These are phyloP conservation scores for Eremomyces bilateralis DNA, from an alignment of 495 filamentous ascomycete species.

Conservation along the genomic window DNA sequence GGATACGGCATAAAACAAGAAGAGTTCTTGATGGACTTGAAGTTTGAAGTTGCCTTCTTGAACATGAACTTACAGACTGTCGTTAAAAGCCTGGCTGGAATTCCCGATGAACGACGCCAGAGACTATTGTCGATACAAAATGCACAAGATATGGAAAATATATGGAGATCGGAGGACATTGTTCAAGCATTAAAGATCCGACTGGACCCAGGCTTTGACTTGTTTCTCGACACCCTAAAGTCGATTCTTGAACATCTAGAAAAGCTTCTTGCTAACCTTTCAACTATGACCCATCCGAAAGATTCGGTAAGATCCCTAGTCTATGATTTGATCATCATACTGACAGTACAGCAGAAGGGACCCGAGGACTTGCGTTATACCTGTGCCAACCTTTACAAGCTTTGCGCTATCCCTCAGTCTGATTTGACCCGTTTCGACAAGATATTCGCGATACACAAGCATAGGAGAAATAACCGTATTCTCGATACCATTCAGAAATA, in stretches of 20 bases:
- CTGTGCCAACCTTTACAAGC: no score
- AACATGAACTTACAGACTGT: no score
- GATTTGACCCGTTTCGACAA: background rate
- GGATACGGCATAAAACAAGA: background rate
- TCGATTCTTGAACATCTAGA: background rate
- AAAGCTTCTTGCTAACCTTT: background rate
- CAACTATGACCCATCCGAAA: background rate
- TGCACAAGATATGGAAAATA: no score
- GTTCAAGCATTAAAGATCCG: no score
- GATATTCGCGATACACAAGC: background rate
- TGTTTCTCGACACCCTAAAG: no score
- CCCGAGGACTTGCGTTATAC: background rate
- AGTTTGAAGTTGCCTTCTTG: conserved; percentile 1
- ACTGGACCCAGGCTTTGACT: no score
- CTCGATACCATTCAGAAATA: no score
- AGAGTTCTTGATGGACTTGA: conserved; percentile 1
- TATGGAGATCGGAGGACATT: no score
- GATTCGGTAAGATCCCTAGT: background rate
- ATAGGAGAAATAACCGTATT: background rate
- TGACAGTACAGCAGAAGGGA: background rate
- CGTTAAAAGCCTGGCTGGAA: no score
- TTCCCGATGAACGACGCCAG: no score
- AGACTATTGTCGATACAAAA: no score
- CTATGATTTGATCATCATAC: background rate
- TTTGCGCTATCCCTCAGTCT: no score